Base-by-base conservation (phyloP, 805 yeast genomes). In the Kluyveromyces aestuarii region DNA sequence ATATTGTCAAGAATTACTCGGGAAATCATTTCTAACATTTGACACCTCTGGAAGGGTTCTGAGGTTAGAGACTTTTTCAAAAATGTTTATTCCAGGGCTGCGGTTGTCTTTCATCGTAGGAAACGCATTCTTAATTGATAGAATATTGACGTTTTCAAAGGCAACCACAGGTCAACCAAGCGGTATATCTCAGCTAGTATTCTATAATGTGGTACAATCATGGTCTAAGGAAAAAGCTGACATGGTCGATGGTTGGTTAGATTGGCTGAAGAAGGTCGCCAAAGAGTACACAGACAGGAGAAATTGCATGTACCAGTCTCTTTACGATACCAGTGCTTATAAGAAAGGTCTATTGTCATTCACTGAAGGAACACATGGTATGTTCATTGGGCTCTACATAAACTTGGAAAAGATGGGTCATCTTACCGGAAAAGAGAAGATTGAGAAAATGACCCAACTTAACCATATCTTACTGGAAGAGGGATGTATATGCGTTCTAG, bases 41-140 rank as follows among this genome's bases (percentile, higher is more conserved):
- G 95, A 87, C 62, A 71, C 71, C 10, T 83, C 81, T 41, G 95
- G 93, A 40, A 74, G 93, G 52, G 95, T 87, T 14, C 61, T 87
- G 44, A 73, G 95, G 50, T 73, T 84, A 51, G 93, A 84, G 59
- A 80, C 90, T 2, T 83, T 83, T 62, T 84, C 93, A 44, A 87
- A 87, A 67, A 77, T 81, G 48, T 71, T 85, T 55, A 87, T 87
- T 13, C 95, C 95, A 2, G 95, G 95, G 44, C 64, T 81, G 33
- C 74, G 95, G 63, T 66, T 83, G 45, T 89, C 93, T 2, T 81
- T 86, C 75, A 73, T 87, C 50, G 80, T 82, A 4, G 86, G 81
- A 14, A 88, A 85, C 66, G 72, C 73, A 25, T 62, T 55, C n/a
- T 72, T 87, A 45, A 67, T 80, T 47, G 75, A 78, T 48, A 75